phyloP scores from a whole-genome alignment of 2,329 filamentous ascomycete genomes.

The Penicillium verrucosum region DNA sequence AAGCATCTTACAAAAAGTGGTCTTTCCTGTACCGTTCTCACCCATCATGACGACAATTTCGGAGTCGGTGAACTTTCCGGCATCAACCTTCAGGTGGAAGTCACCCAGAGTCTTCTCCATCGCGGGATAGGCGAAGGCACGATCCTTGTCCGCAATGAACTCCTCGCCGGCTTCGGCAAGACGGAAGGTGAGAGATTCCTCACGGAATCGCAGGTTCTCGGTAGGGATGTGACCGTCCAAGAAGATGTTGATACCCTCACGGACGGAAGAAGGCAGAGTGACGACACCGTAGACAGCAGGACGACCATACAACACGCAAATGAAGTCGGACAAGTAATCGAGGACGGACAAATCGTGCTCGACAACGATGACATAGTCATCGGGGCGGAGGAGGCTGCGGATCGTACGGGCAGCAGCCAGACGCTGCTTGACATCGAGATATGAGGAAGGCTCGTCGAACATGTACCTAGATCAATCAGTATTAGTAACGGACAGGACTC shows the following conservation, averaged over 20 bases:
- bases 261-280: slow-evolving; percentile 89
- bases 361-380: slow-evolving; percentile 97
- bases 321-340: slow-evolving; percentile 97
- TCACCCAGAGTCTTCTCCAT: slow-evolving; percentile 92
- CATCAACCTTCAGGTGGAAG: slow-evolving; percentile 79
- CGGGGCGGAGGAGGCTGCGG: slow-evolving; percentile 78
- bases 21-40: slow-evolving; percentile 99
- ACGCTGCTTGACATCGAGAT: slow-evolving; percentile 99
- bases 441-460: slow-evolving; percentile 99
- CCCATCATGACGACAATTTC: slow-evolving; percentile 99
- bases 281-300: slow-evolving; percentile 97
- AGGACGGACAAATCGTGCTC: slow-evolving; percentile 99
- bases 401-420: slow-evolving; percentile 88
- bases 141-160: slow-evolving; percentile 76
- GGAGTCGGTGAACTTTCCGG: slow-evolving; percentile 90
- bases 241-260: slow-evolving; percentile 99
- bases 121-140: slow-evolving; percentile 79
- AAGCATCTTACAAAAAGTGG: slow-evolving; percentile 94
- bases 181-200: slow-evolving; percentile 94
- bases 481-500: slow-evolving; percentile 12
- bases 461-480: slow-evolving; percentile 64
- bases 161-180: slow-evolving; percentile 88
- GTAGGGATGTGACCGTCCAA: slow-evolving; percentile 96
- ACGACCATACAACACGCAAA: slow-evolving; percentile 94
- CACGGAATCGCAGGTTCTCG: slow-evolving; percentile 96